phyloP scores from a whole-genome alignment of 352 stramenopile genomes.

The Phytophthora litchii region DNA sequence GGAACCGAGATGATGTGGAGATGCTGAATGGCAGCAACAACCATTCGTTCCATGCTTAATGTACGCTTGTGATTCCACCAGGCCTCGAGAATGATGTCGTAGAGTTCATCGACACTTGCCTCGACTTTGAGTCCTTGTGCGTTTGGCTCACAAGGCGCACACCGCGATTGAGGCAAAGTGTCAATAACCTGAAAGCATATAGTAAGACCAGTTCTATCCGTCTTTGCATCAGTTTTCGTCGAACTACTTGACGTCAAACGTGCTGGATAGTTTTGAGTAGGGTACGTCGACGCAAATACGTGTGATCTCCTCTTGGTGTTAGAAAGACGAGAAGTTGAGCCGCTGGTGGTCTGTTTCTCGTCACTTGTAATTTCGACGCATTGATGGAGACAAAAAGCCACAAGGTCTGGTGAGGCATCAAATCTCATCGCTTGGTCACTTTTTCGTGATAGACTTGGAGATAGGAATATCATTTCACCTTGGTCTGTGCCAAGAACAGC shows the following conservation, averaged over 20 bases:
- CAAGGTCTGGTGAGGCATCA: constrained; percentile 20
- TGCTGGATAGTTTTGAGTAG: constrained; percentile 17
- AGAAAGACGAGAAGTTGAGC: neutral
- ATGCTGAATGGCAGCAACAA: constrained; percentile 38
- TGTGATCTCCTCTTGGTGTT: constrained; percentile 35
- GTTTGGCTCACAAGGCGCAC: constrained; percentile 1
- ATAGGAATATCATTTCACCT: constrained; percentile 62
- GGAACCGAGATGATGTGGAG: constrained; percentile 53
- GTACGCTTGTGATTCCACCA: constrained; percentile 2
- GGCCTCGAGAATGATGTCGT: constrained; percentile 24
- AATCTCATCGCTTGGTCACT: constrained; percentile 34
- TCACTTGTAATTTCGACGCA: constrained; percentile 27
- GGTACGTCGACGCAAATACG: constrained; percentile 43
- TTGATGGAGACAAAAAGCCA: constrained; percentile 54
- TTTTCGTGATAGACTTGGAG: constrained; percentile 25
- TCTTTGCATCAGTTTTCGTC: neutral
- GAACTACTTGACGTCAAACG: neutral
- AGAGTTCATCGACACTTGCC: constrained; percentile 39
- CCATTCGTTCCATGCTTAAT: constrained; percentile 46
- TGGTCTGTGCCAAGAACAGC: constrained; percentile 36
- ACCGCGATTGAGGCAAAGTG: constrained; percentile 10
- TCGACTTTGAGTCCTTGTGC: constrained; percentile 23
- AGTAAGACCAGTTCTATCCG: constrained; percentile 7
- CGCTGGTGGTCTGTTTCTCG: neutral
- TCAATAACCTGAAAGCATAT: constrained; percentile 47